Percentiles rank a stretch among this genome's conserved stretches.
These are phyloP conservation scores for Spathaspora gorwiae DNA, from an alignment of 805 yeast species.

Conservation along the genomic window DNA sequence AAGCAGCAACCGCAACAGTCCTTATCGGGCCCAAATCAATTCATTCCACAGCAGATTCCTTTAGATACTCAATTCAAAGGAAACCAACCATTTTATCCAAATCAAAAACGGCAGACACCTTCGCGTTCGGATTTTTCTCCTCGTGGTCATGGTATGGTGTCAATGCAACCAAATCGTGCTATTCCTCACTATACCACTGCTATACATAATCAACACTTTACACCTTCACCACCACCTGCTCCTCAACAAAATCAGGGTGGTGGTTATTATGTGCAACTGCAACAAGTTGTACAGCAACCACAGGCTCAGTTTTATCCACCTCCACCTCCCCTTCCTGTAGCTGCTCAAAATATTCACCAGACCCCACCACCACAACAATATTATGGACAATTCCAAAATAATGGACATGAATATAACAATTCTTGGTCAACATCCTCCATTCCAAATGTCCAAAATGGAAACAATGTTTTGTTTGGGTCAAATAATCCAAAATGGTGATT, in stretches of 20 bases:
- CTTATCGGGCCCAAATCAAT: background rate
- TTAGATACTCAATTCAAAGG: conserved; percentile 1
- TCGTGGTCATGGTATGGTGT: background rate
- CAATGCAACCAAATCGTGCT: background rate
- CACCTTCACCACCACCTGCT: conserved; percentile 5
- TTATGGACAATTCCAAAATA: background rate
- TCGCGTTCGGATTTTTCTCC: conserved; percentile 3
- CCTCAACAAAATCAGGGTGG: conserved; percentile 3
- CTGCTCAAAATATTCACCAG: background rate
- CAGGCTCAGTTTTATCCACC: background rate
- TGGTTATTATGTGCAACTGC: conserved; percentile 1
- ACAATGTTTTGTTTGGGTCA: conserved; percentile 1
- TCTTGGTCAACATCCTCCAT: background rate
- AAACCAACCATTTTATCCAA: background rate
- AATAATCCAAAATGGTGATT: background rate
- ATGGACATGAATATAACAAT: background rate
- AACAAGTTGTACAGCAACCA: background rate
- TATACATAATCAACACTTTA: background rate
- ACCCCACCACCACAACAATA: background rate
- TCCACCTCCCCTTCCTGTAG: background rate
- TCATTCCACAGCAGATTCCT: background rate
- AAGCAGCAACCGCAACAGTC: conserved; percentile 2
- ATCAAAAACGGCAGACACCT: conserved; percentile 1
- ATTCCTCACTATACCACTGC: conserved; percentile 4
- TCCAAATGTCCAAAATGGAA: background rate